Conservation (phyloP, 2,329 filamentous ascomycete genomes). For the Trichophyton simii region DNA sequence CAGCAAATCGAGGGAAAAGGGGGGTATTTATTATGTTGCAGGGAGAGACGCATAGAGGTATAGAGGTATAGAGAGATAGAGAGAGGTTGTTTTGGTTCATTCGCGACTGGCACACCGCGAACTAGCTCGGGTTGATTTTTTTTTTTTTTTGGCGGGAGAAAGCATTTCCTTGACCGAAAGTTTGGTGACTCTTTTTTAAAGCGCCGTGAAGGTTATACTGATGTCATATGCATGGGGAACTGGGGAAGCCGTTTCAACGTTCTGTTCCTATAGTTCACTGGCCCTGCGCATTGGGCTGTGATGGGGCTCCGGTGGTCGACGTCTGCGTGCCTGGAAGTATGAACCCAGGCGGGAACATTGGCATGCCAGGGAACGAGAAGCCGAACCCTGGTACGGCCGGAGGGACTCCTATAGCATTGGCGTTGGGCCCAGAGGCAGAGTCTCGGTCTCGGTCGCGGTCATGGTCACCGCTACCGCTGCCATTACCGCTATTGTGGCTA, state of each 20-base stretch:
- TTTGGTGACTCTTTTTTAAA: not conserved
- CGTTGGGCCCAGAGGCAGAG: slow-evolving; percentile 15
- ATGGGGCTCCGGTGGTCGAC: slow-evolving; percentile 16
- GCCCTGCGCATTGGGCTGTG: slow-evolving; percentile 29
- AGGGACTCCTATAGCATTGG: slow-evolving; percentile 38
- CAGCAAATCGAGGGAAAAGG: not conserved
- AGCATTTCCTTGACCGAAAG: not conserved
- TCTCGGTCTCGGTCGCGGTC: slow-evolving; percentile 28
- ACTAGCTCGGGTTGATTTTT: not conserved
- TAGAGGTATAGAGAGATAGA: no score
- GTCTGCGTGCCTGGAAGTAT: slow-evolving; percentile 23
- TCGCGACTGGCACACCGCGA: not conserved
- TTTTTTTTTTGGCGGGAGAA: not conserved
- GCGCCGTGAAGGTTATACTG: not conserved
- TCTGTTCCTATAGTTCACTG: slow-evolving; percentile 21
- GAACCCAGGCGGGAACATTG: slow-evolving; percentile 38
- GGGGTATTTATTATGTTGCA: not conserved
- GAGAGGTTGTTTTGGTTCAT: no score
- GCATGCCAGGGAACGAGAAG: slow-evolving; percentile 40
- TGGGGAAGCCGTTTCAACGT: not conserved
- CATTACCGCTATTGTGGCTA: slow-evolving; percentile 16
- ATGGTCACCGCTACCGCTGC: slow-evolving; percentile 22
- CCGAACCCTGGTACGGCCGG: slow-evolving; percentile 45
- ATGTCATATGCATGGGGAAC: not conserved
- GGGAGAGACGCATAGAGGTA: no score